Evolutionary conservation across 192 early-diverging fungal species (phyloP), one percentile per base, ranked within the genome.

Genomic region (Dimargaris cristalligena): DNA sequence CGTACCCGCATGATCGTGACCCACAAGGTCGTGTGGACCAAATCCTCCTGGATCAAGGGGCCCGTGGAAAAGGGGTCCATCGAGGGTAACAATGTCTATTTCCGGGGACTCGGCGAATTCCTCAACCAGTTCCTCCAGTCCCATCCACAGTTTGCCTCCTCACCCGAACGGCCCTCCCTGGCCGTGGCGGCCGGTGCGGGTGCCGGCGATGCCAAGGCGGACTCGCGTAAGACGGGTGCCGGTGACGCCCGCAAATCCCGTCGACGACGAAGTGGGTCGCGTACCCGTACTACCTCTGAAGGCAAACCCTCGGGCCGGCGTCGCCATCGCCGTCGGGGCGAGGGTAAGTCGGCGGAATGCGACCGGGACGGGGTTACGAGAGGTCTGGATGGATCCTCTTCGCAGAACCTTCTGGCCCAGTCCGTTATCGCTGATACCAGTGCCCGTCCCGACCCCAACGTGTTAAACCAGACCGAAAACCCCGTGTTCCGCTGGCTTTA

Each of bases 1-100:
- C 22, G 46, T 20, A 52, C 60, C 28, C 50, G 49, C 13, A 67
- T 71, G 58, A 46, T 52, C 11, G 69, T 71, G 60, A 66, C 75
- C 31, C 71, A 74, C 51, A 67, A 77, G 50, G 48, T 77, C 8
- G 72, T 72, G 60, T 77, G 75, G 75, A 58, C 60, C 20, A 72
- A 72, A 59, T 68, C 60, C 29, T 72, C 72, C 34, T 77, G 75
- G 75, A 63, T 77, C 55, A 71, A 72, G 47, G 65, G 59, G 14
- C 62, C 70, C 1, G 69, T 77, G 18, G 75, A 77, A 29, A 71
- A 70, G 59, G 72, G 75, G 0, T 68, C 75, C 22, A 59, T 54
- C 2, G 72, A 77, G 32, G 74, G 72, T 47, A 74, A 77, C 49
- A 71, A 70, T 20, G 3, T 3, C 13, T 60, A 60, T 34, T 60